Evolutionary conservation across 306 rosid genomes (phyloP), one percentile per base, ranked within the genome.

Genomic region (Mimosa bimucronata): DNA sequence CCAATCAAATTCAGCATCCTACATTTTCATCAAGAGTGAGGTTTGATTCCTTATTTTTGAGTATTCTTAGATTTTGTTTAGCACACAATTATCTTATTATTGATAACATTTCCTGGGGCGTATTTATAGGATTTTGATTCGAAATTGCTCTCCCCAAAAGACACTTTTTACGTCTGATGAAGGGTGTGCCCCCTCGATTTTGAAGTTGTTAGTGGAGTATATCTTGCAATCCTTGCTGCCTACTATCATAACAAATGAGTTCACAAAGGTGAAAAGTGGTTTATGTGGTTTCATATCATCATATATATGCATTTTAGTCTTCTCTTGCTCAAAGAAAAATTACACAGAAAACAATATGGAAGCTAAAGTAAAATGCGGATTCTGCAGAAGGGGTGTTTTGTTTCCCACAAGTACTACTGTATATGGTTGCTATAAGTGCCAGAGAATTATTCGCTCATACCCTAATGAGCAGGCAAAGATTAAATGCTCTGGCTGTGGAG

Each of bases 271-370:
- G 30, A 67, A 18, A n/a, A 25, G 55, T 41, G 4, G 37, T 41
- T 69, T 42, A 14, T 42, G 53, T 2, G 25, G 57, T 48, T 71
- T 73, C 66, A 53, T 73, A 30, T 31, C 31, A 73, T 13, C n/a
- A n/a, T n/a, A n/a, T 66, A 34, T 16, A 2, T 50, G 25, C 74
- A 31, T n/a, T 40, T 11, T 13, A 50, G 42, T 37, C 79, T 80
- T 10, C 45, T 37, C 46, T 62, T 9, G 23, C 28, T 67, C 46
- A 57, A 5, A n/a, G 46, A 52, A 61, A 61, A 79, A 28, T 8
- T 58, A 38, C 9, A 14, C 37, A 69, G 58, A 23, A 76, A 76
- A 76, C 34, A 34, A 84, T 44, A 84, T 79, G 87, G 42, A 53
- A 52, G 48, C 14, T 31, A 41, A 25, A 40, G 31, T 12, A 26